Base-by-base conservation (phyloP, 768 basidiomycete genomes). In the Podaxis rugospora region DNA sequence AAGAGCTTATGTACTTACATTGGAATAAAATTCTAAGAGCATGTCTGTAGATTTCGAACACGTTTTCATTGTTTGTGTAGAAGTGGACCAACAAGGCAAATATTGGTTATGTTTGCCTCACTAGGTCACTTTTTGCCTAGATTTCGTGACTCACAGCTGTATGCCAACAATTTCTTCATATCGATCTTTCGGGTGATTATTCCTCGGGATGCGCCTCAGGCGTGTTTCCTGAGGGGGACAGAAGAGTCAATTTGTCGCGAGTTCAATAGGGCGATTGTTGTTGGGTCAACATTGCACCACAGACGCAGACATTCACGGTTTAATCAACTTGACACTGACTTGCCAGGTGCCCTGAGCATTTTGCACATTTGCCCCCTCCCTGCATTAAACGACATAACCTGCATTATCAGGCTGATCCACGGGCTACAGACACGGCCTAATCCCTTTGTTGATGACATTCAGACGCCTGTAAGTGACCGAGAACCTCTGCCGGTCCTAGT, bases 11-110 rank as follows among this genome's bases (percentile, higher is more conserved):
- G 37, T 59, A 21, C 49, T 25, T 40, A 40, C 27, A 13, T 28
- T 46, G 42, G 16, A 57, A 21, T 18, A 40, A 14, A 27, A 11
- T n/a, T 56, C 10, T 32, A 37, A 27, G 23, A 13, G 36, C 49
- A 27, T 47, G 50, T 23, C 35, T 37, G 11, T 35, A 18, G 28
- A 27, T 36, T 47, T 47, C 32, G 35, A 35, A 42, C 52, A 61
- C 59, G 59, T 61, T 61, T 52, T 39, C 59, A 50, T 61, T 59
- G 59, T 61, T 61, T 61, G 52, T 54, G 44, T 61, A 23, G 39
- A 27, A 27, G 40, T 3, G 44, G 53, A 28, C 42, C 37, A 61
- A 61, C 32, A 47, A 21, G 55, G 59, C 44, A 61, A 61, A 61
- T 61, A 61, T 54, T 54, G 42, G 59, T 49, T 61, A 61, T 61